Conservation (phyloP, 805 yeast genomes). For the Metahyphopichia silvanorum region DNA sequence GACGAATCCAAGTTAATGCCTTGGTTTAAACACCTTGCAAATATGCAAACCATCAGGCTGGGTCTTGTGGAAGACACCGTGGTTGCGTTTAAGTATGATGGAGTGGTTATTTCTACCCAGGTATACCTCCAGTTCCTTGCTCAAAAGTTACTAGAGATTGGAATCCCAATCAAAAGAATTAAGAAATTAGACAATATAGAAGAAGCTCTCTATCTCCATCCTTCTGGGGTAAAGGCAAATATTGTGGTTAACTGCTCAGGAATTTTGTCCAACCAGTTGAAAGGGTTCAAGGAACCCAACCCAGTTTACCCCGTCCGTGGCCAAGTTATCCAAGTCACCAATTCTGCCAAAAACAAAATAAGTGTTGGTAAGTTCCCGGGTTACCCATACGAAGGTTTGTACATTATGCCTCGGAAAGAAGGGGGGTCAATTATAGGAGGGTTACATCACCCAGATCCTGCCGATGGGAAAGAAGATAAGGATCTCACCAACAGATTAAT, state of each 20-base stretch:
- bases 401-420: constrained; percentile 68
- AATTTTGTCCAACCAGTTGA: constrained; percentile 39
- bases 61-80: constrained; percentile 42
- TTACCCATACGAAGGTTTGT: constrained; percentile 43
- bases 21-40: constrained; percentile 50
- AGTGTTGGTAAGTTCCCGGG: constrained; percentile 33
- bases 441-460: constrained; percentile 16
- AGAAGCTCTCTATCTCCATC: constrained; percentile 47
- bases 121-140: constrained; percentile 53
- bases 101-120: constrained; percentile 59
- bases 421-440: constrained; percentile 76
- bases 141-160: constrained; percentile 41
- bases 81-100: constrained; percentile 47
- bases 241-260: constrained; percentile 61
- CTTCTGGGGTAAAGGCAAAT: constrained; percentile 40
- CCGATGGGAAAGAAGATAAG: constrained; percentile 27
- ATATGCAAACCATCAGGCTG: constrained; percentile 22
- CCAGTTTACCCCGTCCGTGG: constrained; percentile 55
- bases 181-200: constrained; percentile 36
- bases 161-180: constrained; percentile 47
- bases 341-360: constrained; percentile 28
- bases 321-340: constrained; percentile 52
- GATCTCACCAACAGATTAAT: constrained; percentile 47
- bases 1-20: constrained; percentile 11
- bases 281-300: constrained; percentile 43